Base-by-base conservation (phyloP, 108 stramenopile genomes). In the Fragilaria radians region DNA sequence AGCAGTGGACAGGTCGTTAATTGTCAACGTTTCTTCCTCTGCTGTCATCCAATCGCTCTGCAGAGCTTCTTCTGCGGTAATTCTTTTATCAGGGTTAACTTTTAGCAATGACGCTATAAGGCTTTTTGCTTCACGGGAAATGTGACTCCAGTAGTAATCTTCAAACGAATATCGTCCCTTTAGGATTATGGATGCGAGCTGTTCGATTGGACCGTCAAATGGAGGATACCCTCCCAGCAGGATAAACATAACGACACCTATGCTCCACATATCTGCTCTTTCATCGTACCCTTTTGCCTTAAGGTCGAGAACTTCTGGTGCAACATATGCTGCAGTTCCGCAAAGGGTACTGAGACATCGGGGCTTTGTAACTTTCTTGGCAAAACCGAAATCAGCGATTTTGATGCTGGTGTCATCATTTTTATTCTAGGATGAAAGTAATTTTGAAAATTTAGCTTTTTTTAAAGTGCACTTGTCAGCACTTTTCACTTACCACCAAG, bases 351-450 rank as follows among this genome's bases (percentile, higher is more conserved):
- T 69, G 71, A 77, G 80, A 30, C 70, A 85, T 54, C 89, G 78
- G 28, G 78, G 76, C 21, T 78, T 71, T 0, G 76, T 48, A 4
- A 85, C 71, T 24, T 74, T 74, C 62, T 98, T 96, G 46, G 97
- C 96, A 60, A 99, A 96, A 3, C 96, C 99, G 78, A 99, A 99
- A 61, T 98, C 97, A 7, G 94, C 94, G 54, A 97, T 78, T 65
- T 96, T 97, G 68, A 99, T 83, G 0, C 59, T 63, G 29, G 83
- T 77, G 58, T 96, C 90, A 46, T 89, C 80, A 33, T 74, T 70
- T 55, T 73, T 72, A 42, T 76, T 71, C 48, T 76, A 32, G 24
- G 48, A 21, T 24, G n/a, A n/a, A n/a, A n/a, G n/a, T n/a, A n/a
- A n/a, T n/a, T 42, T 11, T 42, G 14, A 11, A 7, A 42, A 42